Base-by-base conservation (phyloP, 2,329 filamentous ascomycete species). In the Rhynchosporium agropyri region DNA sequence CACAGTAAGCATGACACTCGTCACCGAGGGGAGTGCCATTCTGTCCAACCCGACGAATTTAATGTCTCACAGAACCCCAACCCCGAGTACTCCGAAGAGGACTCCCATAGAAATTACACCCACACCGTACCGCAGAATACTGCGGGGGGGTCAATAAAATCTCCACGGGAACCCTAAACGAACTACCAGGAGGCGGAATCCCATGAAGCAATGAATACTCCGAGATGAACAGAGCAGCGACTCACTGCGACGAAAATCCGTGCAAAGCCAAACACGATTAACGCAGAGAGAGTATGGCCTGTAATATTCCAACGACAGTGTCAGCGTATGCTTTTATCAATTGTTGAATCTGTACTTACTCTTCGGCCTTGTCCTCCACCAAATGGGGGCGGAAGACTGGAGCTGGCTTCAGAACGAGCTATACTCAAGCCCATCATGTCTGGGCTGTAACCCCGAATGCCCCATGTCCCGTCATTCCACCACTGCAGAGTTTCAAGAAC, bases 51-150 rank as follows among this genome's bases (percentile, higher is more conserved):
- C 29, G 33, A 9, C 29, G 8, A 3, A 51, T 15, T 29, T n/a
- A 51, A 9, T 51, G 29, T 13, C 29, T n/a, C 48, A 51, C 48
- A 51, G 29, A 26, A 51, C 29, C 28, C 48, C 48, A 29, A 36
- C 48, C 29, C 48, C 48, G 33, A 51, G 48, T 51, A 51, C 28
- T 51, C 29, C 48, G 48, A 36, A 33, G 29, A 51, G 31, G 29
- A 51, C 6, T 51, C 12, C 48, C 29, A 29, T n/a, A 29, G 48
- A 36, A 29, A 33, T 36, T 9, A 51, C 31, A 51, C 29, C 48
- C 3, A 20, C 13, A 12, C 48, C 29, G 33, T 36, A 51, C 48
- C 48, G 31, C 28, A 36, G n/a, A 29, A 13, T 13, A 36, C 48
- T 36, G 29, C 31, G 13, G 12, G 48, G 29, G 29, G 15, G 33